Base-by-base conservation (phyloP, 768 basidiomycete genomes). In the Dendrothele bispora region DNA sequence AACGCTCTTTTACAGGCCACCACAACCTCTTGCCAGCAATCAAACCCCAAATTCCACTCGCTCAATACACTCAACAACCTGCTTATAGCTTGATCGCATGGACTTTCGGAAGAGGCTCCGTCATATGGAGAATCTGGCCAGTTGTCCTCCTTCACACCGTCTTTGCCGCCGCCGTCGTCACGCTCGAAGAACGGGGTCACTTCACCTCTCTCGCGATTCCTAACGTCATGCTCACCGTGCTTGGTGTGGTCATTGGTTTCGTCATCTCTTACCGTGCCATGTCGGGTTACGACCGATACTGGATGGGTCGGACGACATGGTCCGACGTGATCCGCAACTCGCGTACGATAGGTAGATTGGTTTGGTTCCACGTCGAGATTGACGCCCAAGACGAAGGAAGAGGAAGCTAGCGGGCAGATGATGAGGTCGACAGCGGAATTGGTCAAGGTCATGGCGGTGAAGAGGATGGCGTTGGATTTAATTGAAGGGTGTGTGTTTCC, bases 191-290 rank as follows among this genome's bases (percentile, higher is more conserved):
- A 30, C 37, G 34, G 12, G 36, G 36, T 25, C 34, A 36, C 15
- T 10, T 46, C 7, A 40, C 22, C 35, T 26, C 20, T 44, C 34
- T 50, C 17, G 40, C 21, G 8, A 44, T 50, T 12, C 49, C 49
- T 0, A 39, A 39, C 28, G 43, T 51, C 15, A 42, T 51, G 37
- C 34, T 51, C 14, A 51, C 43, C 3, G 49, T 51, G 14, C 43
- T 51, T 27, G 49, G 49, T 49, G 48, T 49, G 11, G 37, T 51
- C 21, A 69, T 72, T 64, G 82, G 83, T 68, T 82, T 84, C 49
- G 82, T 86, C 14, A 39, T 51, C 17, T 51, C 49, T 15, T 51
- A 51, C 21, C 44, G 50, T 18, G 50, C 50, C 11, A 46, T 51
- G 50, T 37, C 40, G 24, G 32, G 65, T 3, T 72, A 71, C 45